Evolutionary conservation across 768 basidiomycete genomes (phyloP).

Genomic region (Tricholoma hemisulphureum): DNA sequence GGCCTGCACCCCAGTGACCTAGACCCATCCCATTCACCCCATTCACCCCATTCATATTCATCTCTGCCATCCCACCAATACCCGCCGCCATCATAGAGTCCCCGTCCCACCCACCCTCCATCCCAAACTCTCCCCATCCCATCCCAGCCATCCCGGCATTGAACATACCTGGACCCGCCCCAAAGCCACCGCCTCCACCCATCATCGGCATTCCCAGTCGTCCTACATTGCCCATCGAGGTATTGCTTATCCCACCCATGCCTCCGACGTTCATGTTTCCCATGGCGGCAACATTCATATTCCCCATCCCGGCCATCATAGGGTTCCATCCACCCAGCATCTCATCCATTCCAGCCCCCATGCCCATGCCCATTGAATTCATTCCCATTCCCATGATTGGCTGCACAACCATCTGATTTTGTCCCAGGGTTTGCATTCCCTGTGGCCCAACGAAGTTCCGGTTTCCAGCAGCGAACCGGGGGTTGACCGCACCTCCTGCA

Average conservation of each 20-base stretch:
- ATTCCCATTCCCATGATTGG: constrained; percentile 35
- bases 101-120: constrained; percentile 32
- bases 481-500: constrained; percentile 9
- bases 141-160: constrained; percentile 36
- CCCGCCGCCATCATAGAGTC: constrained; percentile 38
- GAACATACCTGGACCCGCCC: constrained; percentile 25
- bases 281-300: constrained; percentile 25
- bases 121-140: constrained; percentile 34
- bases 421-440: constrained; percentile 26
- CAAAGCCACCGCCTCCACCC: constrained; percentile 24
- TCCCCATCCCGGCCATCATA: constrained; percentile 32
- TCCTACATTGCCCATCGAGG: constrained; percentile 28
- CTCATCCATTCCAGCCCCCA: constrained; percentile 29
- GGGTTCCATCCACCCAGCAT: constrained; percentile 39
- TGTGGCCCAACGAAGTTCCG: constrained; percentile 24
- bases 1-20: constrained; percentile 29
- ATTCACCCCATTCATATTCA: constrained; percentile 38
- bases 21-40: constrained; percentile 49
- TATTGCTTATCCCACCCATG: constrained; percentile 22
- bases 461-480: constrained; percentile 15
- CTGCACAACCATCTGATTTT: constrained; percentile 34
- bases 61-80: constrained; percentile 36
- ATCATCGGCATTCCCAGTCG: constrained; percentile 29
- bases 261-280: constrained; percentile 21
- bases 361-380: constrained; percentile 21